Evolutionary conservation across 2,329 filamentous ascomycete genomes (phyloP).

Genomic region (Chaetomium olivaceum): DNA sequence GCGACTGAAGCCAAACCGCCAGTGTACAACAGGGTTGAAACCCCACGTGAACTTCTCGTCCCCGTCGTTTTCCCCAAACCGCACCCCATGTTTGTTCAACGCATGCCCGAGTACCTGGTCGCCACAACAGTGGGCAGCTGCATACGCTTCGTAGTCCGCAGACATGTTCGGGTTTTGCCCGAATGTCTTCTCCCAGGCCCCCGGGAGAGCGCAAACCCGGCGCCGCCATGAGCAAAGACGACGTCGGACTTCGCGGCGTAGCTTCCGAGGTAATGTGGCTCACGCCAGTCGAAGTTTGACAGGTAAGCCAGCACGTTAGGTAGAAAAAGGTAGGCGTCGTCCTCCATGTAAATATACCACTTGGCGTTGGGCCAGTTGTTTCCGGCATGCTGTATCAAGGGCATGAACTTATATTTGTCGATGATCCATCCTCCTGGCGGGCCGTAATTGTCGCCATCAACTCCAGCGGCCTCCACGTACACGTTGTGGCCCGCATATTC

Average conservation of each 20-base stretch:
- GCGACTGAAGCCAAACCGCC: slow-evolving; percentile 21
- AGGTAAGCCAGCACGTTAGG: slow-evolving; percentile 21
- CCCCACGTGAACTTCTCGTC: slow-evolving; percentile 26
- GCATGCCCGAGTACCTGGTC: slow-evolving; percentile 25
- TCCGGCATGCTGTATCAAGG: slow-evolving; percentile 23
- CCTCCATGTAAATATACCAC: slow-evolving; percentile 28
- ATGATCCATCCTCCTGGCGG: slow-evolving; percentile 24
- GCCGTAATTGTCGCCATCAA: slow-evolving; percentile 25
- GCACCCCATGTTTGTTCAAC: slow-evolving; percentile 20
- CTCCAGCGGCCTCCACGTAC: slow-evolving; percentile 20
- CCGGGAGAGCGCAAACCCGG: slow-evolving; percentile 22
- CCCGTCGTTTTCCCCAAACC: slow-evolving; percentile 22
- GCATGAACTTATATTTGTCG: slow-evolving; percentile 26
- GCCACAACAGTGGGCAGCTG: slow-evolving; percentile 22
- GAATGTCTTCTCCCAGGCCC: slow-evolving; percentile 22
- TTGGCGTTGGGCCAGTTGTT: slow-evolving; percentile 20
- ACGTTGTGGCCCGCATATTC: slow-evolving; percentile 20
- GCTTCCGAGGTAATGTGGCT: slow-evolving; percentile 23
- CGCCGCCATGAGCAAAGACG: slow-evolving; percentile 22
- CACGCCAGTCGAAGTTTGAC: slow-evolving; percentile 13
- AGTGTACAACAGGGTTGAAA: slow-evolving; percentile 25
- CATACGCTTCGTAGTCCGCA: slow-evolving; percentile 22
- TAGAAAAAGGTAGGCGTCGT: slow-evolving; percentile 25
- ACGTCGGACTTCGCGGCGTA: slow-evolving; percentile 21
- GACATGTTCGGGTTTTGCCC: slow-evolving; percentile 17